Base-by-base conservation (phyloP, 495 filamentous ascomycete species). In the Gamarada debralockiae region DNA sequence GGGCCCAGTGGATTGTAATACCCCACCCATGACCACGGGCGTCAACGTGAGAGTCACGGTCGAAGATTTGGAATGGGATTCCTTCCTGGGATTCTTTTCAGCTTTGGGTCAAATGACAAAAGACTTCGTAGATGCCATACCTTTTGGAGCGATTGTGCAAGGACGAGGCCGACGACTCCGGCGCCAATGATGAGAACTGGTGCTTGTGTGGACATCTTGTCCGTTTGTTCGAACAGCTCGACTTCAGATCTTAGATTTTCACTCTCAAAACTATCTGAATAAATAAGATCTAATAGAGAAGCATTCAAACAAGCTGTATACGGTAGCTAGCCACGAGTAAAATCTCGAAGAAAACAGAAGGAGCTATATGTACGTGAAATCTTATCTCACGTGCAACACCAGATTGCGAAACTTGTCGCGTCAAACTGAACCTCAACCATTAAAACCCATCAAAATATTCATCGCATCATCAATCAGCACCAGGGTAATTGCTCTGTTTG, bases 111-210 rank as follows among this genome's bases (percentile, higher is more conserved):
- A 15, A 1, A 6, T 36, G 27, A 10, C 4, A 10, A 29, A 5
- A 29, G 27, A 36, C 29, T 12, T 10, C 22, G 15, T 2, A 6
- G 17, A 37, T 23, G n/a, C 13, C 9, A 33, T 36, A 34, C 37
- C 49, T 52, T 52, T 33, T 48, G 40, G 3, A 82, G 69, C n/a
- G 70, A 72, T 48, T 82, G 77, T 7, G 78, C 78, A 2, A 81
- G 71, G n/a, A 71, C 69, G 1, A 81, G 68, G 21, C 77, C 79
- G 12, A 76, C 75, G 2, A 81, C 65, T 23, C 80, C 78, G 29
- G 69, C 78, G 43, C 79, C 78, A 27, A 75, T 67, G 43, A 81
- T 70, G 46, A 65, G 36, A 14, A 50, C 21, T 17, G 47, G 33
- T n/a, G 18, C 17, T n/a, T 50, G 10, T 40, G 21, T 5, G 27